These are phyloP conservation scores for Selenicereus undatus DNA, from an alignment of 148 eudicot species.

Conservation along the genomic window DNA sequence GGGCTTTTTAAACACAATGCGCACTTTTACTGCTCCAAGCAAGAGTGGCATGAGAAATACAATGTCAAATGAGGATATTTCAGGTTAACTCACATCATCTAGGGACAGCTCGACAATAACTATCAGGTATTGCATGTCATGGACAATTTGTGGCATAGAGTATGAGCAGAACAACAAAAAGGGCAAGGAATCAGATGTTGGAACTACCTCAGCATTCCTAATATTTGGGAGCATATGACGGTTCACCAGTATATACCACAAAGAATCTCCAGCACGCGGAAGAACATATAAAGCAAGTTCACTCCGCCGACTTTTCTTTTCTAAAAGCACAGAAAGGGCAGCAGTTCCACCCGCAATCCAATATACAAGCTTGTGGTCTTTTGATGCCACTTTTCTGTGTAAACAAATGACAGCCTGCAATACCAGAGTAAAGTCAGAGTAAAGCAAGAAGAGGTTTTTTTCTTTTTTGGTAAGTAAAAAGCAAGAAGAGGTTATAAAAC, in stretches of 20 bases:
- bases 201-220: conserved; percentile 86
- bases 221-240: conserved; percentile 79
- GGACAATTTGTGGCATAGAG: not conserved
- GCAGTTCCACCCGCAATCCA: conserved; percentile 90
- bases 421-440: conserved; percentile 24
- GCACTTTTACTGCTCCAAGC: not conserved
- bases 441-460: conserved; percentile 15
- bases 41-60: not conserved
- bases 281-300: conserved; percentile 96
- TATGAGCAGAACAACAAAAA: not conserved
- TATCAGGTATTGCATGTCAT: not conserved
- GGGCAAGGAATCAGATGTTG: conserved; percentile 3
- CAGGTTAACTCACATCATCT: not conserved
- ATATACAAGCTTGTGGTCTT: conserved; percentile 94
- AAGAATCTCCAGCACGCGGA: conserved; percentile 92
- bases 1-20: no score
- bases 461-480: no score
- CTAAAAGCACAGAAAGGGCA: conserved; percentile 83
- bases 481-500: conserved; percentile 16
- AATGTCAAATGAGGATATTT: not conserved
- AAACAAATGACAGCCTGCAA: conserved; percentile 77
- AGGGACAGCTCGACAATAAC: not conserved
- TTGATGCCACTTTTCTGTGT: conserved; percentile 88
- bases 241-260: conserved; percentile 87
- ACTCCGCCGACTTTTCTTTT: conserved; percentile 82